phyloP scores from a whole-genome alignment of 208 protist species.

The Kentomonas sorsogonicus region DNA sequence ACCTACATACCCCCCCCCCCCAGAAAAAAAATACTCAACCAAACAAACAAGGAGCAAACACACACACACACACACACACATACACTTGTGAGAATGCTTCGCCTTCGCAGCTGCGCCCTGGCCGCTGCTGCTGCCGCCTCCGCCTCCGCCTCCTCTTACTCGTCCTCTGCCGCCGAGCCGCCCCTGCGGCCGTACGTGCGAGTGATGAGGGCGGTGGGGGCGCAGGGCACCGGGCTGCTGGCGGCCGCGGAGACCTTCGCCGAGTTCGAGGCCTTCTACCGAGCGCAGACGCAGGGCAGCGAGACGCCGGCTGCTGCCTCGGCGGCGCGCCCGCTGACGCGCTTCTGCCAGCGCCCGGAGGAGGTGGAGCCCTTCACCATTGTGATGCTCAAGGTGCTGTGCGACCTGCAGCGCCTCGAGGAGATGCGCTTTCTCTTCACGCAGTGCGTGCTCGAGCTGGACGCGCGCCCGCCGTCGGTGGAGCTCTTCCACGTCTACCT shows the following conservation, averaged over 20 bases:
- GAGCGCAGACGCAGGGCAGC: slow-evolving; percentile 1
- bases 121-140: not conserved
- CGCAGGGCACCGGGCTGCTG: slow-evolving; percentile 53
- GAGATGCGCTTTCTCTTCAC: slow-evolving; percentile 88
- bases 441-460: slow-evolving; percentile 69
- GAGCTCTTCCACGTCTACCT: slow-evolving; percentile 88
- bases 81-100: slow-evolving; percentile 8
- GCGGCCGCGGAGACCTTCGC: slow-evolving; percentile 59
- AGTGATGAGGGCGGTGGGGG: slow-evolving; percentile 47
- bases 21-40: no score
- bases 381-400: slow-evolving; percentile 82
- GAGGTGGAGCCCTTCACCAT: slow-evolving; percentile 75
- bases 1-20: no score
- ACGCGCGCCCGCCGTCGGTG: slow-evolving; percentile 33
- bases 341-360: slow-evolving; percentile 51
- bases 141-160: no score
- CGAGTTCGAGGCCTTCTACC: slow-evolving; percentile 72
- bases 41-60: no score
- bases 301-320: not conserved
- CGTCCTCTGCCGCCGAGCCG: not conserved
- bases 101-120: not conserved
- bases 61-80: slow-evolving; percentile 6
- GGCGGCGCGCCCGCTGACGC: slow-evolving; percentile 42
- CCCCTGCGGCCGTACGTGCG: slow-evolving; percentile 42
- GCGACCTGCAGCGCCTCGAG: slow-evolving; percentile 74